Evolutionary conservation across 768 basidiomycete genomes (phyloP), one percentile per base, ranked within the genome.

Genomic region (Myochromella boudieri): DNA sequence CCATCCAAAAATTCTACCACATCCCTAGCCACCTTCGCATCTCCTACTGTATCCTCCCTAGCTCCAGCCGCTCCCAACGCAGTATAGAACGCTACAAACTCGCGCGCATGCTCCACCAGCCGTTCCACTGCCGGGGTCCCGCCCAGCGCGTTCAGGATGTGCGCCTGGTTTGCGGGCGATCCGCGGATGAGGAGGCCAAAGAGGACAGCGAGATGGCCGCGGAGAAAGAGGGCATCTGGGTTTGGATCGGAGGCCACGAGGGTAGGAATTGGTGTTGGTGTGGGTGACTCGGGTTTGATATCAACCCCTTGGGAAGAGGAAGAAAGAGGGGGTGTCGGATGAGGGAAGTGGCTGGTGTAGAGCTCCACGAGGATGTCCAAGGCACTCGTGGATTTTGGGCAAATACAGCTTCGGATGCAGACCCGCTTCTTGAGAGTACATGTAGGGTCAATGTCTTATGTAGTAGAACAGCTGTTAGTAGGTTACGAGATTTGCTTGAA

Each of bases 141-240:
- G 56, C 53, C 34, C 10, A 74, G 60, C 14, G 56, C 43, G 5
- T 46, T 46, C 11, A 78, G 57, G 3, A 81, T 59, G 3, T 59
- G 50, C 1, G 34, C 39, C 45, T 72, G 68, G 44, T 78, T 78
- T 25, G 49, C 51, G 2, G 48, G 37, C 28, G 63, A 70, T 20
- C 61, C 66, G 22, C 63, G 66, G 70, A 79, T 79, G 42, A 79
- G 66, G 29, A 80, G 59, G 6, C 78, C 88, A 38, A 93, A 76
- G 4, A 93, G 75, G 6, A 92, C 79, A 0, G 90, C 81, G 3
- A 88, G 76, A 58, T 91, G 89, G 1, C 86, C 85, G 12, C 78
- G 77, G 6, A 92, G 71, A 53, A 87, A 82, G 10, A 71, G 70
- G 27, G 67, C 61, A 52, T 80, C 76, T 4, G 37, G 44, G 40